Conservation (phyloP, 176 grass and related monocot species). For the Elymus sibiricus region DNA sequence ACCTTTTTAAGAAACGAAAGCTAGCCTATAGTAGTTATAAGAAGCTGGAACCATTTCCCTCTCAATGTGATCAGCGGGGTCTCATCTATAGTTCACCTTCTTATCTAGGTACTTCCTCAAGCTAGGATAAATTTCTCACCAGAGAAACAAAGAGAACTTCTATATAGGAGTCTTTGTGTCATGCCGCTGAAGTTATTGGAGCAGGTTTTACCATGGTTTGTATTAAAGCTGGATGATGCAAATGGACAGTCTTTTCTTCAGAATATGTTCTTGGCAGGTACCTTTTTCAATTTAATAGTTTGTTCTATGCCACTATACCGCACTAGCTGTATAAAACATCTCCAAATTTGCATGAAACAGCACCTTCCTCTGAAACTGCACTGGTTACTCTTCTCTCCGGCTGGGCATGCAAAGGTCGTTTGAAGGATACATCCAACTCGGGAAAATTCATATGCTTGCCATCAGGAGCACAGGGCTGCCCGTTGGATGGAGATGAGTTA, state of each 20-base stretch:
- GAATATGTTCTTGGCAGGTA: slow-evolving; percentile 76
- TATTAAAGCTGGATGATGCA: slow-evolving; percentile 49
- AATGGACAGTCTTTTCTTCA: slow-evolving; percentile 72
- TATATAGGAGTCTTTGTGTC: slow-evolving; percentile 64
- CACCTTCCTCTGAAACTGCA: slow-evolving; percentile 67
- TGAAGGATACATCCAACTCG: slow-evolving; percentile 39
- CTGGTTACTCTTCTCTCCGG: slow-evolving; percentile 77
- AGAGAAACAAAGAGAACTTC: slow-evolving; percentile 67
- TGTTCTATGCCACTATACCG: background rate
- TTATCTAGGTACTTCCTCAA: slow-evolving; percentile 76
- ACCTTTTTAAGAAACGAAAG: background rate
- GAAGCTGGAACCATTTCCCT: background rate
- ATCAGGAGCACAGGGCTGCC: slow-evolving; percentile 9
- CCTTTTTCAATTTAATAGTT: slow-evolving; percentile 6
- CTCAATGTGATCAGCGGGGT: slow-evolving; percentile 6
- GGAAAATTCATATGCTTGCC: slow-evolving; percentile 59
- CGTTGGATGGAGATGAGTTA: slow-evolving; percentile 21
- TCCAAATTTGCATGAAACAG: slow-evolving; percentile 36
- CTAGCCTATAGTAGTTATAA: slow-evolving; percentile 4
- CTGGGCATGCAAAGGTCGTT: slow-evolving; percentile 81
- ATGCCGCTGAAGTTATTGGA: slow-evolving; percentile 90
- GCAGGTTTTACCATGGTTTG: slow-evolving; percentile 74
- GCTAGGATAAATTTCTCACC: slow-evolving; percentile 62
- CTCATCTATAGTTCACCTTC: slow-evolving; percentile 20
- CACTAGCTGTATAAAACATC: background rate